Evolutionary conservation across 371 early-diverging fungal species (phyloP), one percentile per base, ranked within the genome.

Genomic region (Rhizopus sp.): DNA sequence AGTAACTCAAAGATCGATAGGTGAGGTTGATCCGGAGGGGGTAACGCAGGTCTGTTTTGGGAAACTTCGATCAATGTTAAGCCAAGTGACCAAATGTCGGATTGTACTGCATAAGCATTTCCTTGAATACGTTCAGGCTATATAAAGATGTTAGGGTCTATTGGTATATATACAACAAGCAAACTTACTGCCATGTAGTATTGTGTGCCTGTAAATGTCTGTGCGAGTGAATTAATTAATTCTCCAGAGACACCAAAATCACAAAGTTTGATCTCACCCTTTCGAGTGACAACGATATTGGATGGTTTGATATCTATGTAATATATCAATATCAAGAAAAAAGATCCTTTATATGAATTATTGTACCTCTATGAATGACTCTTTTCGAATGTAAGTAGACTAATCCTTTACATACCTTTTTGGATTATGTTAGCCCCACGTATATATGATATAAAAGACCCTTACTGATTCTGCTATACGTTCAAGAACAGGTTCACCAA

Each of bases 211-310:
- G 94, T 92, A 81, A 96, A 96, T 5, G 98, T 96, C 58, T 92
- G 86, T 23, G 96, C 97, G 10, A 95, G 77, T 3, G 96, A 93
- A 57, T 94, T 90, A 57, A 92, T 92, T 33, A 94, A 66, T 71
- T 95, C 91, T 12, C 94, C 94, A 17, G 91, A 89, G 4, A 97
- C 96, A 41, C 97, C 97, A 73, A 98, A 96, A 75, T 98, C 99
- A 62, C 95, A 94, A 9, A 98, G 77, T 68, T 97, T 98, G 64
- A 98, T 89, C 52, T 92, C 78, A 35, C 99, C 99, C 16, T 77
- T 75, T 51, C 89, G 81, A 23, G 90, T 92, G 5, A 93, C 82
- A 56, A 96, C 70, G 51, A 96, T 92, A 69, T 96, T 96, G 37
- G 91, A 91, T 0, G 97, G 96, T 69, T 96, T 95, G 62, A 96